These are phyloP conservation scores for Letharia columbiana DNA, from an alignment of 495 filamentous ascomycete genomes.

Conservation along the genomic window DNA sequence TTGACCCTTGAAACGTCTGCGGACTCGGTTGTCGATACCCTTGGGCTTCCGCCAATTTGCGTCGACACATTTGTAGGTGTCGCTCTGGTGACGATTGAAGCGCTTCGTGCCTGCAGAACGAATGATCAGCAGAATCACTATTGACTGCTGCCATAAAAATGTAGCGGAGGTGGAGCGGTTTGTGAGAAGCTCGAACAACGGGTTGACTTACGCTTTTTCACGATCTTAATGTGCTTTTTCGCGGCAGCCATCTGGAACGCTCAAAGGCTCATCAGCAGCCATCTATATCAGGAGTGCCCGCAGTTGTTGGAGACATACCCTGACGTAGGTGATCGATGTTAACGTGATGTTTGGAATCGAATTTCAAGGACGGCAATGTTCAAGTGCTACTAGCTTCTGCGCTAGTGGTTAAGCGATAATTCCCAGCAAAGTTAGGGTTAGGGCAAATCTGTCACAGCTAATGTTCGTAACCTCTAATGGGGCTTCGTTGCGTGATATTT, in stretches of 20 bases:
- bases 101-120: conserved; percentile 61
- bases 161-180: neutral
- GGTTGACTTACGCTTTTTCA: conserved; percentile 91
- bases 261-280: neutral
- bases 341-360: neutral
- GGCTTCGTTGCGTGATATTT: no score
- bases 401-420: conserved; percentile 2
- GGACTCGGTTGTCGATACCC: conserved; percentile 93
- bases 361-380: conserved; percentile 3
- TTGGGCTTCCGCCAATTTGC: conserved; percentile 96
- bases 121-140: conserved; percentile 13
- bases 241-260: conserved; percentile 80
- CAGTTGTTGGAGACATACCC: conserved; percentile 6
- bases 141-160: neutral
- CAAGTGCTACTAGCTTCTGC: conserved; percentile 3
- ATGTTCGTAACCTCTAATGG: no score
- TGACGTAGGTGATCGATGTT: conserved; percentile 7
- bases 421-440: neutral
- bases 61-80: conserved; percentile 84
- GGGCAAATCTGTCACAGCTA: no score
- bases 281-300: neutral
- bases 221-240: conserved; percentile 97
- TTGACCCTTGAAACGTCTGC: conserved; percentile 87
- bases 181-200: neutral
- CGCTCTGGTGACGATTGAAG: conserved; percentile 94